Evolutionary conservation across 495 filamentous ascomycete species (phyloP), one percentile per base, ranked within the genome.

Genomic region (Aspergillus biplanus): DNA sequence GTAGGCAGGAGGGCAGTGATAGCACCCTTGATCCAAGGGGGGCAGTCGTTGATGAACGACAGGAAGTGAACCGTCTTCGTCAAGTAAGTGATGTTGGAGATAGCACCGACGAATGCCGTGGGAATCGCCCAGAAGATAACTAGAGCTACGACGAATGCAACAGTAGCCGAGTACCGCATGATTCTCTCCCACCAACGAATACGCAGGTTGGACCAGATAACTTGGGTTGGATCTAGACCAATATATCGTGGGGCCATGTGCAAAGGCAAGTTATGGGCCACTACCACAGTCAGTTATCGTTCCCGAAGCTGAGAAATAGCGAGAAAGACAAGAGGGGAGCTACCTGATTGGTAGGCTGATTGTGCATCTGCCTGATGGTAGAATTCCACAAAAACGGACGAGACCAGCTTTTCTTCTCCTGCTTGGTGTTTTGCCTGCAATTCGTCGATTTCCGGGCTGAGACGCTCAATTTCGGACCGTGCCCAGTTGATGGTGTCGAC

Each of bases 121-220:
- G 95, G 95, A 62, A 99, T 91, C 18, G 78, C 74, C 92, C 93
- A 98, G 83, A 99, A 97, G 69, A 99, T 83, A 70, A 98, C 92
- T 76, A 97, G 75, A 21, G 83, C 90, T 32, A 77, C 71, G 57
- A 97, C 87, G 72, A 94, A 90, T 52, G 80, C 85, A 49, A 88
- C 76, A 11, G 91, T 89, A 13, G 79, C 83, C 57, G 89, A 83
- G 73, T 87, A 81, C 52, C 93, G 90, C 50, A 96, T 68, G 33
- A 96, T 78, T 35, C 86, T 82, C 72, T 95, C 90, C 87, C 90
- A 93, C 93, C 93, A 97, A 53, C 87, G 88, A 68, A 99, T 92
- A 58, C 84, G 83, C 48, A 97, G 82, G 66, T 94, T 93, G 59
- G 78, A 82, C 95, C 95, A 99, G 74, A 99, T 88, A 48, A 99